Conservation (phyloP, 352 stramenopile genomes). For the Phytophthora ramorum region DNA sequence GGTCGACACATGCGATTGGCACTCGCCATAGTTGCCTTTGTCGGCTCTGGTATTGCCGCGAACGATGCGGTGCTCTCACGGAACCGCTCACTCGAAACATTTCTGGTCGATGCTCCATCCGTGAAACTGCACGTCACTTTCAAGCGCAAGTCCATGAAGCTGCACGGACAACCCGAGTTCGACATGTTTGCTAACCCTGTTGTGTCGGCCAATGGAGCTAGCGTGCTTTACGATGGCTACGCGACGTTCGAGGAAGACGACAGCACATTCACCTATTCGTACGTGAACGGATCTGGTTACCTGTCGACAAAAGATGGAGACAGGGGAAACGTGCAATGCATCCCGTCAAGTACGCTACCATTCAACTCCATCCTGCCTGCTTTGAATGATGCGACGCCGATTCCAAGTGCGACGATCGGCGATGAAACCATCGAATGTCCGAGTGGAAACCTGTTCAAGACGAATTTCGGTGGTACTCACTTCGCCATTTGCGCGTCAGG, state of each 20-base stretch:
- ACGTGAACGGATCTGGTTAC: slow-evolving; percentile 24
- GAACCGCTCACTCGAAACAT: too few relatives aligned
- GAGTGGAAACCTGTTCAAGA: slow-evolving; percentile 18
- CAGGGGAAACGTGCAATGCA: slow-evolving; percentile 3
- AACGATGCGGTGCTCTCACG: too few relatives aligned
- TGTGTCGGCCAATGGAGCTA: neutral
- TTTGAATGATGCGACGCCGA: slow-evolving; percentile 4
- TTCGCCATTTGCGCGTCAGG: slow-evolving; percentile 27
- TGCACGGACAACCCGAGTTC: slow-evolving; percentile 1
- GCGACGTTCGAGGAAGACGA: slow-evolving; percentile 9
- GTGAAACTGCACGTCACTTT: neutral
- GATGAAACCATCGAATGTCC: slow-evolving; percentile 13
- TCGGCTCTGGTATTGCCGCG: too few relatives aligned
- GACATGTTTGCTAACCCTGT: neutral
- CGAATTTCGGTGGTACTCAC: slow-evolving; percentile 20
- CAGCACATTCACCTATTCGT: slow-evolving; percentile 16
- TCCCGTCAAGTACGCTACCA: slow-evolving; percentile 6
- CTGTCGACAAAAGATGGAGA: neutral
- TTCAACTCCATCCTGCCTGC: slow-evolving; percentile 11
- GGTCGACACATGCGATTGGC: too few relatives aligned
- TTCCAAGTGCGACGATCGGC: slow-evolving; percentile 1
- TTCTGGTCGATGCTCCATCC: neutral
- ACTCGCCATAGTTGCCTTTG: too few relatives aligned
- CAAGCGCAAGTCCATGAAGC: neutral
- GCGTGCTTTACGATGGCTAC: too few relatives aligned